phyloP scores from a whole-genome alignment of 176 grass and related monocot genomes.

The Calamus simplicifolius region DNA sequence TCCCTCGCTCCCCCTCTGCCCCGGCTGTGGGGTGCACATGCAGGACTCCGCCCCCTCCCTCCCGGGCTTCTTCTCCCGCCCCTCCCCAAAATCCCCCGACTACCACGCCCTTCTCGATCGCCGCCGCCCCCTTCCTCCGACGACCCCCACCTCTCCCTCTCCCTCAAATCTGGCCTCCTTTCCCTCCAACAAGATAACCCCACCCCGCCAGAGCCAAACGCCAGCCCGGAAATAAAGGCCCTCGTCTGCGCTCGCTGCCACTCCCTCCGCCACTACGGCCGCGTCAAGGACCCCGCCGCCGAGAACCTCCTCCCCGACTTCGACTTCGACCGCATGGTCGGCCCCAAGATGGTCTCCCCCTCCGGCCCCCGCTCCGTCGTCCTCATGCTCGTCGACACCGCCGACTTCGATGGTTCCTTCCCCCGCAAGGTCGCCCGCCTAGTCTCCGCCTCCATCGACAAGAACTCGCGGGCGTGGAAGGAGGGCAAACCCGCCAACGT shows the following conservation, averaged over 20 bases:
- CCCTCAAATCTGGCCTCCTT: conserved; percentile 33
- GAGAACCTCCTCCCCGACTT: conserved; percentile 68
- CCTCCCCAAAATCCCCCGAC: conserved; percentile 32
- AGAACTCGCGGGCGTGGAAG: conserved; percentile 42
- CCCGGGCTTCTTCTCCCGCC: conserved; percentile 61
- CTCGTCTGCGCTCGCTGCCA: conserved; percentile 66
- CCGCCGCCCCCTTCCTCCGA: not conserved
- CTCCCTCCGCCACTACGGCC: conserved; percentile 68
- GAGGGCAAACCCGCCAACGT: conserved; percentile 35
- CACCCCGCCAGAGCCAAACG: conserved; percentile 17
- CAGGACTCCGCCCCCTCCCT: conserved; percentile 40
- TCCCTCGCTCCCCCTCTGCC: conserved; percentile 29
- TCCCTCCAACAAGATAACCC: conserved; percentile 21
- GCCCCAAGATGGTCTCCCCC: conserved; percentile 60
- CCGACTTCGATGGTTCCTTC: conserved; percentile 82
- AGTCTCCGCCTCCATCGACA: conserved; percentile 30
- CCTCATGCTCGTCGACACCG: conserved; percentile 62
- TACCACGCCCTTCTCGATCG: conserved; percentile 8
- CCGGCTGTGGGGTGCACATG: conserved; percentile 49
- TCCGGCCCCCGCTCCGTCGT: conserved; percentile 66
- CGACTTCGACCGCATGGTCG: conserved; percentile 54
- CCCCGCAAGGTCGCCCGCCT: conserved; percentile 55
- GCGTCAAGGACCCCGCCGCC: conserved; percentile 8
- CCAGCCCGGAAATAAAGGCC: too few relatives aligned
- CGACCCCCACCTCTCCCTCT: conserved; percentile 14